A percentile compares a stretch with the other conserved stretches of the same genome.
Evolutionary conservation across 2,329 filamentous ascomycete genomes (phyloP).

Genomic region (Phyllosticta citribraziliensis): DNA sequence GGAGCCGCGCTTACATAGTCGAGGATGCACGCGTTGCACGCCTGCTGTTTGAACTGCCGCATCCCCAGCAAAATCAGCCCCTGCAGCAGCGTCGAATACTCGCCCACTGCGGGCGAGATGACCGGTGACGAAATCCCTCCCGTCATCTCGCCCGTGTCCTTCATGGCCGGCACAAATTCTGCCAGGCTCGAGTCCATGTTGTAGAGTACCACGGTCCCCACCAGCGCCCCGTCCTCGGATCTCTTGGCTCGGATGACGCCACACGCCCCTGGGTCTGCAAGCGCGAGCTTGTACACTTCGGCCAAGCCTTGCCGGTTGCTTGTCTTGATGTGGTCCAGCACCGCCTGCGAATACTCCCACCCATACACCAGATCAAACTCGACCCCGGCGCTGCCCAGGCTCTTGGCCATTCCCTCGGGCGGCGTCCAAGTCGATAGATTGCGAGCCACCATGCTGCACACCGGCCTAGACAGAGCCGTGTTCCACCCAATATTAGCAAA

Average conservation of each 20-base stretch:
- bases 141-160: constrained; percentile 48
- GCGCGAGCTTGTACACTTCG: constrained; percentile 68
- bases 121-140: constrained; percentile 76
- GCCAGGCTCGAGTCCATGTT: constrained; percentile 58
- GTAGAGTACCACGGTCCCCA: constrained; percentile 74
- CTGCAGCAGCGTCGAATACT: constrained; percentile 64
- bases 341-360: constrained; percentile 61
- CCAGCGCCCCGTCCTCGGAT: constrained; percentile 53
- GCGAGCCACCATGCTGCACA: constrained; percentile 64
- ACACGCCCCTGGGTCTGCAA: constrained; percentile 61
- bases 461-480: constrained; percentile 50
- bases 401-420: constrained; percentile 66
- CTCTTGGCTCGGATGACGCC: constrained; percentile 77
- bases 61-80: constrained; percentile 72
- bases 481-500: constrained; percentile 90
- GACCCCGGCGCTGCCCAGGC: constrained; percentile 60
- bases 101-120: constrained; percentile 56
- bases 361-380: constrained; percentile 79
- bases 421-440: constrained; percentile 65
- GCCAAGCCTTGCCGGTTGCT: constrained; percentile 67
- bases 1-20: constrained; percentile 58
- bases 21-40: constrained; percentile 61
- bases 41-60: constrained; percentile 71
- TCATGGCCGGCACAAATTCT: constrained; percentile 59
- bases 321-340: constrained; percentile 64